Conservation (phyloP, 1,284 basidiomycete genomes). For the Fomes fomentarius region DNA sequence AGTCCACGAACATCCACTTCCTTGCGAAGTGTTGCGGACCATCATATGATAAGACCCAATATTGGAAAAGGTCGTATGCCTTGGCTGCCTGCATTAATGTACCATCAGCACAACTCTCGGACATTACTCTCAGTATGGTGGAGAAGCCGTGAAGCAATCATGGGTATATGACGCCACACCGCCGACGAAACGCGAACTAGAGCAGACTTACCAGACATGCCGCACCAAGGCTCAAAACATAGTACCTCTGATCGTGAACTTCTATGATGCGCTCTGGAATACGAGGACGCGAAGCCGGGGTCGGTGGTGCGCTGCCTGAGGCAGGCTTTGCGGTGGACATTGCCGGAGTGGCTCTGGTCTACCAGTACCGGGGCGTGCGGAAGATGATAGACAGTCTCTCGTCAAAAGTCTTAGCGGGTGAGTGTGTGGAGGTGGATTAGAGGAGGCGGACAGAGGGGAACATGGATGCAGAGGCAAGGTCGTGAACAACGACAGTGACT, state of each 20-base stretch:
- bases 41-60: constrained; percentile 45
- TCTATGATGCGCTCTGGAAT: constrained; percentile 40
- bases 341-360: not conserved
- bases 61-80: constrained; percentile 60
- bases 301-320: constrained; percentile 9
- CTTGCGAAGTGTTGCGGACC: constrained; percentile 40
- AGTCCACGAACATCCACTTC: constrained; percentile 78
- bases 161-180: not conserved
- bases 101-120: no score
- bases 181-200: not conserved
- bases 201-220: constrained; percentile 46
- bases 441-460: not conserved
- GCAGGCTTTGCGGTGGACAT: constrained; percentile 23
- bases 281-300: constrained; percentile 23
- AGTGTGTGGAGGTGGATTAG: not conserved
- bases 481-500: constrained; percentile 3
- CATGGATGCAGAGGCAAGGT: constrained; percentile 12
- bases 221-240: constrained; percentile 46
- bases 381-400: not conserved
- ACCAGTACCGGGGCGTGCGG: not conserved
- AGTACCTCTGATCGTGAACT: constrained; percentile 51
- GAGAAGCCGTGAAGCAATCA: no score
- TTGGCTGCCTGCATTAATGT: constrained; percentile 76
- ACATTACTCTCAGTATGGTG: no score
- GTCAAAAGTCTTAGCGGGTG: no score